Conservation (phyloP, 371 early-diverging fungal genomes). For the Mucor mucedo region DNA sequence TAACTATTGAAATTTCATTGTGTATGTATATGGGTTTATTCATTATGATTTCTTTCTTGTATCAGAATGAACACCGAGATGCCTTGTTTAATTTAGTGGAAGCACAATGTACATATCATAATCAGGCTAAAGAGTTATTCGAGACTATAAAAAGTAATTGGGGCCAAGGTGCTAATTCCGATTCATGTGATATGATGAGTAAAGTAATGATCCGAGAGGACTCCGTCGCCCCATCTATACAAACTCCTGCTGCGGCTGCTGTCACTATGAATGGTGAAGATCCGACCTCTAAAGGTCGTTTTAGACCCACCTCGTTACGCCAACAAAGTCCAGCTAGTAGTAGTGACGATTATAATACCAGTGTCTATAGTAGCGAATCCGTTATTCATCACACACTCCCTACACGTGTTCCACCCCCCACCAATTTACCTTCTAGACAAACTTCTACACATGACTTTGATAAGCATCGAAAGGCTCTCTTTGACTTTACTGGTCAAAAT, state of each 20-base stretch:
- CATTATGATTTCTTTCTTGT: background rate
- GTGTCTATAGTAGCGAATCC: background rate
- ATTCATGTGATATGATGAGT: constrained; percentile 16
- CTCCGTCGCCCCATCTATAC: background rate
- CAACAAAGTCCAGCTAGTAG: constrained; percentile 5
- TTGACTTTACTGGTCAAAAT: constrained; percentile 69
- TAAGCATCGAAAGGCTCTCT: constrained; percentile 54
- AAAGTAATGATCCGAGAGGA: constrained; percentile 4
- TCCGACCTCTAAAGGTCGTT: background rate
- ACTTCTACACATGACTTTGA: constrained; percentile 4
- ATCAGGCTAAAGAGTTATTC: constrained; percentile 50
- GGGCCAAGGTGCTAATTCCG: constrained; percentile 27
- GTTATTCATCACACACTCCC: background rate
- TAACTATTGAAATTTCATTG: constrained; percentile 23
- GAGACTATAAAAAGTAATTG: constrained; percentile 40
- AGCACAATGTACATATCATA: constrained; percentile 60
- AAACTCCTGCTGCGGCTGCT: background rate
- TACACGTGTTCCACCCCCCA: constrained; percentile 14
- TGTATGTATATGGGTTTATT: background rate
- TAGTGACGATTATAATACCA: constrained; percentile 4
- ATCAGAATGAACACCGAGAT: constrained; percentile 60
- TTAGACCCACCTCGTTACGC: background rate
- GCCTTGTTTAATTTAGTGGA: constrained; percentile 61
- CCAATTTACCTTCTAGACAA: constrained; percentile 15
- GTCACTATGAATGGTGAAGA: background rate